These are phyloP conservation scores for Ophiobolus disseminans DNA, from an alignment of 2,329 filamentous ascomycete genomes.

Conservation along the genomic window DNA sequence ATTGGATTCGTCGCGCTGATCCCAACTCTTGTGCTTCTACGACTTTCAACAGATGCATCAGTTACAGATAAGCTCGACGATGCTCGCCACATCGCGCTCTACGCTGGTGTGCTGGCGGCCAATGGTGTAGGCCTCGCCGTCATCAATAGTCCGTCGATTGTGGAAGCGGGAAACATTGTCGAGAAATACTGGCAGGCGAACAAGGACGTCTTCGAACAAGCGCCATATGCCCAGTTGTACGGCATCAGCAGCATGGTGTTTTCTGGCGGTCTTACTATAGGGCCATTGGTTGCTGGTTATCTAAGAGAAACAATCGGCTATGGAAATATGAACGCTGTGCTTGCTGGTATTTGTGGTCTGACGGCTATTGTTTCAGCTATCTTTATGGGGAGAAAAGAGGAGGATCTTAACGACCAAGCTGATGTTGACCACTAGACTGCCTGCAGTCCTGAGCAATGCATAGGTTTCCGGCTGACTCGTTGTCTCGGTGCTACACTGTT, in stretches of 20 bases:
- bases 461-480: no score
- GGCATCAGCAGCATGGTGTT: conserved; percentile 70
- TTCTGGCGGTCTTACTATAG: conserved; percentile 64
- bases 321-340: conserved; percentile 63
- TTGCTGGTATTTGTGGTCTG: conserved; percentile 55
- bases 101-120: conserved; percentile 54
- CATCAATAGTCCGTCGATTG: conserved; percentile 62
- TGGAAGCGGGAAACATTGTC: conserved; percentile 64
- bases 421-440: no score
- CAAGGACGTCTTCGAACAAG: conserved; percentile 61
- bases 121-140: conserved; percentile 61
- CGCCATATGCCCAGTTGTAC: conserved; percentile 71
- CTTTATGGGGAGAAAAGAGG: conserved; percentile 49
- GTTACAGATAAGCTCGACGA: conserved; percentile 24
- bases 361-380: conserved; percentile 55
- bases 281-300: conserved; percentile 63
- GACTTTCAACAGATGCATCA: conserved; percentile 42
- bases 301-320: conserved; percentile 62
- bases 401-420: neutral
- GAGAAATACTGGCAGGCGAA: conserved; percentile 64
- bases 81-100: conserved; percentile 53
- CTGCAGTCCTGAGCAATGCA: no score
- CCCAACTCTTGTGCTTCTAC: conserved; percentile 53
- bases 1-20: conserved; percentile 53
- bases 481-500: no score